These are phyloP conservation scores for Gentiana macrophylla DNA, from an alignment of 257 asterid genomes.

Conservation along the genomic window DNA sequence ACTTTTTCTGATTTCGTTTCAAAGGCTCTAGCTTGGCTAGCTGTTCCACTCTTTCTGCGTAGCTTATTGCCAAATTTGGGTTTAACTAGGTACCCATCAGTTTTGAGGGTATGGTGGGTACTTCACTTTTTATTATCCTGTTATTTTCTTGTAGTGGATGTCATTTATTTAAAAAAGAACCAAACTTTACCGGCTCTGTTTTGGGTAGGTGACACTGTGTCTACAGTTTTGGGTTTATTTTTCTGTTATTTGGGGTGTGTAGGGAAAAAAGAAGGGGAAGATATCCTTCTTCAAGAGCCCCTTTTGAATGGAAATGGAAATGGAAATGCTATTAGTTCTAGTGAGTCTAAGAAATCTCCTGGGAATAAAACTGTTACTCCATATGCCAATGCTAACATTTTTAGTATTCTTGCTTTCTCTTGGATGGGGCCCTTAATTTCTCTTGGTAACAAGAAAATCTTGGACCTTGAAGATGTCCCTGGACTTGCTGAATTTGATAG, in stretches of 20 bases:
- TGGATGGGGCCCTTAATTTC: conserved; percentile 69
- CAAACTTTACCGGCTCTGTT: conserved; percentile 26
- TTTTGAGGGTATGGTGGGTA: conserved; percentile 68
- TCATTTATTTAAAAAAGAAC: conserved; percentile 31
- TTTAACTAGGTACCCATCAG: conserved; percentile 42
- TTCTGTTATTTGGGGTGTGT: conserved; percentile 41
- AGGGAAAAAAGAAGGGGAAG: conserved; percentile 26
- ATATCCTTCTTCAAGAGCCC: conserved; percentile 43
- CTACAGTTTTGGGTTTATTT: conserved; percentile 29
- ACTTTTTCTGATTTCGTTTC: conserved; percentile 43
- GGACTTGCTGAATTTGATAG: conserved; percentile 49
- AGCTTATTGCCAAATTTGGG: conserved; percentile 17
- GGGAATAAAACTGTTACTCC: conserved; percentile 80
- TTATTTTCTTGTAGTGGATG: conserved; percentile 51
- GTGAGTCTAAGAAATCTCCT: conserved; percentile 19
- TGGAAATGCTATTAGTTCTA: conserved; percentile 4
- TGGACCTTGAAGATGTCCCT: conserved; percentile 92
- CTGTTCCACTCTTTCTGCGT: conserved; percentile 38
- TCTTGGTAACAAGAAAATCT: conserved; percentile 44
- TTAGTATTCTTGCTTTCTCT: conserved; percentile 56
- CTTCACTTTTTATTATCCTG: conserved; percentile 46
- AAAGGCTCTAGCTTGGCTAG: conserved; percentile 51
- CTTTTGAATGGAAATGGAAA: no score
- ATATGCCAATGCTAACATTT: conserved; percentile 46
- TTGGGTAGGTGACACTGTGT: conserved; percentile 60